Evolutionary conservation across 176 grass and related monocot species (phyloP).

Genomic region (Eleusine indica): DNA sequence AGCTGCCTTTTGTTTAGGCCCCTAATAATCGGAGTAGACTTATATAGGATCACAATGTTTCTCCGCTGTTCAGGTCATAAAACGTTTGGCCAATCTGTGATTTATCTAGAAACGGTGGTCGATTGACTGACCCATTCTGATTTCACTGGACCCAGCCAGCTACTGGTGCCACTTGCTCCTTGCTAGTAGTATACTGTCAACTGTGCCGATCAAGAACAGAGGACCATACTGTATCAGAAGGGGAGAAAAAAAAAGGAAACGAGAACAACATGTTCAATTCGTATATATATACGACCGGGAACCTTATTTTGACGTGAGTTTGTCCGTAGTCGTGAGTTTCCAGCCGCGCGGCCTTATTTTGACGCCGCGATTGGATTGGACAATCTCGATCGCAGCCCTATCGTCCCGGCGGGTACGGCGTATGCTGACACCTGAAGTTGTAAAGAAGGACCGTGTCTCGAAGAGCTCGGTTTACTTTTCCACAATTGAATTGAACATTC

Average conservation of each 20-base stretch:
- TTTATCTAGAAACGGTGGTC: neutral
- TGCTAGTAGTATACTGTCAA: neutral
- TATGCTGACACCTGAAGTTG: too few relatives aligned
- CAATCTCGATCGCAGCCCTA: neutral
- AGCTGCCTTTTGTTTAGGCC: too few relatives aligned
- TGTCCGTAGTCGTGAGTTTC: neutral
- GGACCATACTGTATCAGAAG: neutral
- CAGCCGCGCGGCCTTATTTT: neutral
- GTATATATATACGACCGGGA: neutral
- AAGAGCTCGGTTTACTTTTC: neutral
- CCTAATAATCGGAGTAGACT: too few relatives aligned
- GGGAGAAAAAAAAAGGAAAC: neutral
- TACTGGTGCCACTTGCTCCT: neutral
- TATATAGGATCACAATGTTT: too few relatives aligned
- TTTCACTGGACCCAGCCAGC: too few relatives aligned
- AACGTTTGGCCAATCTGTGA: too few relatives aligned
- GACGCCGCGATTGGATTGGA: neutral
- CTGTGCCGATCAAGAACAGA: neutral
- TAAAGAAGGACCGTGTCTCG: too few relatives aligned
- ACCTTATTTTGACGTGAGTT: neutral
- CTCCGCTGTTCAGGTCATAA: too few relatives aligned
- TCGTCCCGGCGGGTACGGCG: neutral
- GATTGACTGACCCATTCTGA: neutral
- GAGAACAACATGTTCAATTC: neutral
- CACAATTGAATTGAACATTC: neutral